These are phyloP conservation scores for Clohesyomyces aquaticus DNA, from an alignment of 495 filamentous ascomycete genomes.

Conservation along the genomic window DNA sequence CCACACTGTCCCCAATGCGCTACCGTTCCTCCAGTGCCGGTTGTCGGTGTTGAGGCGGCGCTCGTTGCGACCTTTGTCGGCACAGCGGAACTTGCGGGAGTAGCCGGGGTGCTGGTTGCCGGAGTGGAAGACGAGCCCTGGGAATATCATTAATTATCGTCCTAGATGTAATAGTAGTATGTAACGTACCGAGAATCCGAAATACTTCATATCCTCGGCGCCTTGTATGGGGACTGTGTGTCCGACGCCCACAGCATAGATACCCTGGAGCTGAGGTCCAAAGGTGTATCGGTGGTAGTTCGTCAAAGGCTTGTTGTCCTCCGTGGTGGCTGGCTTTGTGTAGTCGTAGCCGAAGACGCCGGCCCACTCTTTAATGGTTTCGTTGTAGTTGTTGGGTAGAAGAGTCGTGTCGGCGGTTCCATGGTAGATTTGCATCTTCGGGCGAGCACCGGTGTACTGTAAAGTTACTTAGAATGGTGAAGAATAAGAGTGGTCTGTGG, in stretches of 20 bases:
- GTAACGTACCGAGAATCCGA: constrained; percentile 49
- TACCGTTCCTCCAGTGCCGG: neutral
- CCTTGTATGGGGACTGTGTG: constrained; percentile 48
- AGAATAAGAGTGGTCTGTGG: no score
- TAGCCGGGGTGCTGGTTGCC: neutral
- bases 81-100: neutral
- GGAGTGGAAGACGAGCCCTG: constrained; percentile 38
- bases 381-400: constrained; percentile 53
- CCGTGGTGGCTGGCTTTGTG: constrained; percentile 16
- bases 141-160: constrained; percentile 51
- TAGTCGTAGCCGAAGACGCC: constrained; percentile 51
- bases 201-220: constrained; percentile 32
- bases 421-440: constrained; percentile 62
- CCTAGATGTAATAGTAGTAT: no score
- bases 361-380: constrained; percentile 64
- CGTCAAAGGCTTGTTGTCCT: constrained; percentile 32
- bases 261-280: constrained; percentile 53
- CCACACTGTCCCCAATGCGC: constrained; percentile 13
- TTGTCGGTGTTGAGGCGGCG: neutral
- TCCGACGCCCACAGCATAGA: constrained; percentile 54
- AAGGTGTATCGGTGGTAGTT: constrained; percentile 56
- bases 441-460: constrained; percentile 61
- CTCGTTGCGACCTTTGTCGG: neutral
- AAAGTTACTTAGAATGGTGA: no score
- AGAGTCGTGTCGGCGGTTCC: constrained; percentile 57